Evolutionary conservation across 1,284 basidiomycete species (phyloP).

Genomic region (Exobasidium cylindrosporum): DNA sequence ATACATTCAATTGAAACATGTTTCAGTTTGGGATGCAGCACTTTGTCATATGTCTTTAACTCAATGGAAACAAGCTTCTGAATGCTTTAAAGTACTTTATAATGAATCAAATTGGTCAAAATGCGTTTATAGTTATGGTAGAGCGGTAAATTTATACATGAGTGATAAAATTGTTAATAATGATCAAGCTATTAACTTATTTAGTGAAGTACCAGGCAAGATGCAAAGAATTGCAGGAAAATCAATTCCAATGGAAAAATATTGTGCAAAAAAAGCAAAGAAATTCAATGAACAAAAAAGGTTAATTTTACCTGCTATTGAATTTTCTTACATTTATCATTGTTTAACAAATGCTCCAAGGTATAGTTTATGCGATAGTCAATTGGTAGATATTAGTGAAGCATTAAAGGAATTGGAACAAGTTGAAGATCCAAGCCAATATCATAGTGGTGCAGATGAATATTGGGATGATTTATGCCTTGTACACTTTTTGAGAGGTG

Average conservation of each 20-base stretch:
- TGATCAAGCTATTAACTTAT: slow-evolving; percentile 35
- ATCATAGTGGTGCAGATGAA: slow-evolving; percentile 29
- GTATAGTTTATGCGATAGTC: slow-evolving; percentile 30
- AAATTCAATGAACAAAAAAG: slow-evolving; percentile 45
- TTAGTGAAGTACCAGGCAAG: slow-evolving; percentile 34
- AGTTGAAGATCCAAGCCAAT: slow-evolving; percentile 27
- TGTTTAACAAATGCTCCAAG: slow-evolving; percentile 49
- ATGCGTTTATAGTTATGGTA: slow-evolving; percentile 51
- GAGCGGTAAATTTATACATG: slow-evolving; percentile 42
- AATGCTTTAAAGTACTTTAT: slow-evolving; percentile 40
- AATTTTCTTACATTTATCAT: slow-evolving; percentile 53
- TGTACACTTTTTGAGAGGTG: slow-evolving; percentile 51
- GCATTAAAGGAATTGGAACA: slow-evolving; percentile 36
- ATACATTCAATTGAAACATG: slow-evolving; percentile 54
- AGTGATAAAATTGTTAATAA: slow-evolving; percentile 10
- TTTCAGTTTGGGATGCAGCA: slow-evolving; percentile 52
- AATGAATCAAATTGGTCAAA: slow-evolving; percentile 54
- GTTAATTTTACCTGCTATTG: slow-evolving; percentile 46
- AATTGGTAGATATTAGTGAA: slow-evolving; percentile 38
- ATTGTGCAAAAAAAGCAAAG: slow-evolving; percentile 47
- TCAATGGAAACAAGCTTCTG: slow-evolving; percentile 39
- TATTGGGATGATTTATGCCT: slow-evolving; percentile 51
- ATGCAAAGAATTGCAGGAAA: slow-evolving; percentile 54
- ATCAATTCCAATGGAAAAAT: slow-evolving; percentile 54
- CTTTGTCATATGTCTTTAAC: slow-evolving; percentile 50